Base-by-base conservation (phyloP, 2,329 filamentous ascomycete species). In the Pseudogymnoascus sp. region DNA sequence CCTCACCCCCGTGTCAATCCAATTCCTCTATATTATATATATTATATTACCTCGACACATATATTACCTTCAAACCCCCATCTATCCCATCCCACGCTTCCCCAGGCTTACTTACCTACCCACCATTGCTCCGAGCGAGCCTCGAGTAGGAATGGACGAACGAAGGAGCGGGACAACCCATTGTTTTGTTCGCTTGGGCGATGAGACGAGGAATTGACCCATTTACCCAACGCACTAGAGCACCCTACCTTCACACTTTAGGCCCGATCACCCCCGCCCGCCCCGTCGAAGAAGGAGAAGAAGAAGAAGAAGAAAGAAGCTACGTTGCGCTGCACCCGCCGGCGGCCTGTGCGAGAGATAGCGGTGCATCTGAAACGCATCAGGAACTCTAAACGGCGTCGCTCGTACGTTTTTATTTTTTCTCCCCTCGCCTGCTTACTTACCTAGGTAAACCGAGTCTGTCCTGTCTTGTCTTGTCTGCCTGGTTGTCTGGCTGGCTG, bases 201-300 rank as follows among this genome's bases (percentile, higher is more conserved):
- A 53, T 5, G 23, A 53, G 25, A 56, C 25, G n/a, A 34, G 46
- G 46, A 8, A 18, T 56, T 31, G 46, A 34, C 31, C 46, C 46
- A 56, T 56, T 56, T 31, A 56, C 8, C 46, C 46, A 56, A 34
- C 25, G 25, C 25, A 56, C 46, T 56, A 56, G 46, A 34, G 46
- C 25, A 34, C 46, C 34, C 46, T 56, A 56, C 14, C 43, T 28
- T 49, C 25, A 11, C 25, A 34, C 46, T 56, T 53, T 56, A 31
- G 25, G 46, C 46, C 46, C 5, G 25, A 56, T 31, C 46, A 56
- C 42, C 46, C 46, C 43, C 31, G 31, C 7, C 23, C 23, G 23
- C 46, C 25, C 46, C n/a, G 25, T 34, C 25, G 8, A 56, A 9
- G 8, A 31, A 34, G 23, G 31, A n/a, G 46, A 31, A 11, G 28